Base-by-base conservation (phyloP, 2,329 filamentous ascomycete genomes). In the Calonectria pseudoreteaudii region DNA sequence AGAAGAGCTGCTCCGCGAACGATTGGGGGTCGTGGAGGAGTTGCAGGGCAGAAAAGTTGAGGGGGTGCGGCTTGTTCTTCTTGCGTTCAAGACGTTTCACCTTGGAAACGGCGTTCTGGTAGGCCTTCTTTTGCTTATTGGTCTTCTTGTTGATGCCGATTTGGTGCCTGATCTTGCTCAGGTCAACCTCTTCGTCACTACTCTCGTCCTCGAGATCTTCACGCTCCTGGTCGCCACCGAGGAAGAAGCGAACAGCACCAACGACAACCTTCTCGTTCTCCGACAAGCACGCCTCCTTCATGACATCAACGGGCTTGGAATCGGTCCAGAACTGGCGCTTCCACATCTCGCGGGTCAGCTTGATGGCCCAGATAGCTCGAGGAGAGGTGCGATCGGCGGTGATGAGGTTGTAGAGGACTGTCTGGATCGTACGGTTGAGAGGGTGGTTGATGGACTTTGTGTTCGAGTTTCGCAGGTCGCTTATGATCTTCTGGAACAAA, bases 31-130 rank as follows among this genome's bases (percentile, higher is more conserved):
- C 96, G 83, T 98, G 94, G 3, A 99, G 89, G 28, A 99, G 90
- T 83, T 99, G 97, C 50, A 99, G 89, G 0, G 97, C 97, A 0
- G 96, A 98, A 84, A 99, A 99, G 87, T 99, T 99, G 77, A 99
- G 90, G 1, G 94, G 92, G 80, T 97, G 94, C 4, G 95, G 94
- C 76, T 94, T 91, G 77, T 92, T 91, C 90, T 98, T 98, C 88
- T 97, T 97, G 82, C 92, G 93, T 83, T 98, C 95, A 81, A 93
- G 91, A 82, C 90, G 92, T 87, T 95, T 97, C 50, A 98, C 90
- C 76, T 93, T 94, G n/a, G 92, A 91, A 4, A 95, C 90, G 0
- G 97, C 97, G 83, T 92, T 95, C 71, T 94, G 94, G 67, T 98
- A 91, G 38, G 92, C 90, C 80, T 93, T 94, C 66, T 93, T 91